phyloP scores from a whole-genome alignment of 2,329 filamentous ascomycete species.

The Truncatella angustata region DNA sequence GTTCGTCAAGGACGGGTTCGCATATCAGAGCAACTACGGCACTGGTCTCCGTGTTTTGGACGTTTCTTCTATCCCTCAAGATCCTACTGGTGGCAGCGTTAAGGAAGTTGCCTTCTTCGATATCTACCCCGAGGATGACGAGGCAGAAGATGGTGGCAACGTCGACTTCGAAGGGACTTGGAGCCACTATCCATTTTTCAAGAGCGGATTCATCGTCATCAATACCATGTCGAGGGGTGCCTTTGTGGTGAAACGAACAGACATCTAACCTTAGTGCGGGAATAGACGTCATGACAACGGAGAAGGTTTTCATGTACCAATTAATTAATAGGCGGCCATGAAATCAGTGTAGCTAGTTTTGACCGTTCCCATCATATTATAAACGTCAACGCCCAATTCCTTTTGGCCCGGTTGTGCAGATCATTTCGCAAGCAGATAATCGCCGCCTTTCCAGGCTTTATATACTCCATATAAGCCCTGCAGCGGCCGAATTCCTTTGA shows the following conservation, averaged over 20 bases:
- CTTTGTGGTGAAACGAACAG: conserved; percentile 41
- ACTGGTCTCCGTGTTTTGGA: conserved; percentile 44
- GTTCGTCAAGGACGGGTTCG: conserved; percentile 42
- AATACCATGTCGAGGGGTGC: conserved; percentile 52
- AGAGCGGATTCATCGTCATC: conserved; percentile 46
- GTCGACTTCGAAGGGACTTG: conserved; percentile 44
- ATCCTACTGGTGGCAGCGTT: conserved; percentile 44
- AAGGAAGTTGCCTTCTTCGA: conserved; percentile 50
- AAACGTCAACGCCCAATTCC: neutral
- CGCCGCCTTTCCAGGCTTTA: conserved; percentile 41
- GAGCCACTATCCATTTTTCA: conserved; percentile 48
- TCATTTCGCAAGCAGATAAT: conserved; percentile 39
- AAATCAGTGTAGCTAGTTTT: neutral
- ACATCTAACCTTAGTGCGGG: conserved; percentile 2
- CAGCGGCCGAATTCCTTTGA: conserved; percentile 39
- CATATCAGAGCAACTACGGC: conserved; percentile 50
- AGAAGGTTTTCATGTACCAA: no score
- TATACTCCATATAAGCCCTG: conserved; percentile 46
- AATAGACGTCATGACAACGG: no score
- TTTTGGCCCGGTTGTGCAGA: conserved; percentile 8
- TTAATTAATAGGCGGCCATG: no score
- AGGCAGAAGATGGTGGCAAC: conserved; percentile 31
- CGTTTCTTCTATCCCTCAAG: conserved; percentile 31
- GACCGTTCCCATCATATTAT: neutral
- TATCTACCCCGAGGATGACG: conserved; percentile 49